phyloP scores from a whole-genome alignment of 768 basidiomycete genomes.

The Leccinum barrowsii region DNA sequence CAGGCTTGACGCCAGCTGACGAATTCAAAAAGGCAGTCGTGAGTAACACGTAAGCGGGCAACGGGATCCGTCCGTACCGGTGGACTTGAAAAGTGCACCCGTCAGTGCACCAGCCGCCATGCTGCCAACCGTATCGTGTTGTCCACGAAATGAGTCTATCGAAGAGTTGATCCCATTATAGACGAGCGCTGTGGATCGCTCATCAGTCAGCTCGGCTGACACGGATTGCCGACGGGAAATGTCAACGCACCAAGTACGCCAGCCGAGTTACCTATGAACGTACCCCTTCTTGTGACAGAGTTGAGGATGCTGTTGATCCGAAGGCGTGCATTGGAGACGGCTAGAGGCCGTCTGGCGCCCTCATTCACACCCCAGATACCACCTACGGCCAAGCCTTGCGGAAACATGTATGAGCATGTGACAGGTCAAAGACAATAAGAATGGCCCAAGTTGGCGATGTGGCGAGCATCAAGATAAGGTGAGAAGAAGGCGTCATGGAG shows the following conservation, averaged over 20 bases:
- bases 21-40: constrained; percentile 30
- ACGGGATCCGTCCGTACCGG: constrained; percentile 59
- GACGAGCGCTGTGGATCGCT: constrained; percentile 65
- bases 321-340: constrained; percentile 79
- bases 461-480: constrained; percentile 63
- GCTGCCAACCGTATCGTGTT: constrained; percentile 88
- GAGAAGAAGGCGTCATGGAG: constrained; percentile 48
- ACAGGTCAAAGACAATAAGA: constrained; percentile 78
- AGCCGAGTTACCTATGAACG: constrained; percentile 97
- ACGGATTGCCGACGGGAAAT: constrained; percentile 29
- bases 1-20: constrained; percentile 88
- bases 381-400: constrained; percentile 87
- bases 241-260: constrained; percentile 86
- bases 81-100: constrained; percentile 89
- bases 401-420: constrained; percentile 68
- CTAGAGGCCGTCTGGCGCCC: constrained; percentile 83
- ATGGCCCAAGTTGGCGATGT: constrained; percentile 52
- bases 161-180: constrained; percentile 97
- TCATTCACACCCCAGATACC: constrained; percentile 96
- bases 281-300: constrained; percentile 93
- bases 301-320: constrained; percentile 97
- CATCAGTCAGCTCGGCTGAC: constrained; percentile 34
- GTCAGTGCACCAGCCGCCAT: constrained; percentile 91
- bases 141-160: constrained; percentile 83
- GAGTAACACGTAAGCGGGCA: constrained; percentile 36